phyloP scores from a whole-genome alignment of 768 basidiomycete species.

The Lactifluus piperatus region DNA sequence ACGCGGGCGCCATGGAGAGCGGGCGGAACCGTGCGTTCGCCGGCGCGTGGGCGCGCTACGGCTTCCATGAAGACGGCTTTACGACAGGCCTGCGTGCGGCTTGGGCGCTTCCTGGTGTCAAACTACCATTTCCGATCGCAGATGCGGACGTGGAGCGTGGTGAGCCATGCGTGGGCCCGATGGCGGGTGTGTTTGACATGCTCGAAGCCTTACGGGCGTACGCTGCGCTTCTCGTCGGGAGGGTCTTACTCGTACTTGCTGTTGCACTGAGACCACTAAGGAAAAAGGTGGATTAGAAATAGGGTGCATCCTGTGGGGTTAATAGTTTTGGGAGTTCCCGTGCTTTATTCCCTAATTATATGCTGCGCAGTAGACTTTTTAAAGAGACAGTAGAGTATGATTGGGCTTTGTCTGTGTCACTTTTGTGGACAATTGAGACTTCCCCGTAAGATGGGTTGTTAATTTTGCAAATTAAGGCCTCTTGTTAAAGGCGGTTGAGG shows the following conservation, averaged over 20 bases:
- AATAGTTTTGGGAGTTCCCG: too few relatives aligned
- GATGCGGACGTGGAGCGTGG: not conserved
- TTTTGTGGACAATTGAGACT: too few relatives aligned
- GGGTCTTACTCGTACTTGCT: not conserved
- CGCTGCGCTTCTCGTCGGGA: not conserved
- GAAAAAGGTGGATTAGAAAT: not conserved
- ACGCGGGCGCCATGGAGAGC: constrained; percentile 22
- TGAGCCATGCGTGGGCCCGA: not conserved
- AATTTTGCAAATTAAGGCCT: too few relatives aligned
- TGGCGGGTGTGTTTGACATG: not conserved
- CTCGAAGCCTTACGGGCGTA: not conserved
- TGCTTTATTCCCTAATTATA: too few relatives aligned
- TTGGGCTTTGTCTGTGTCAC: too few relatives aligned
- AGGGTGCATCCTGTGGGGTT: too few relatives aligned
- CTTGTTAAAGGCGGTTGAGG: too few relatives aligned
- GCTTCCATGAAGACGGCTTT: constrained; percentile 80
- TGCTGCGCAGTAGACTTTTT: too few relatives aligned
- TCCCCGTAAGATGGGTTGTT: too few relatives aligned
- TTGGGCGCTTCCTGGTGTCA: not conserved
- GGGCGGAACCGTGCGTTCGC: constrained; percentile 53
- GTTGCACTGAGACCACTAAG: not conserved
- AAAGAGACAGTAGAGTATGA: too few relatives aligned
- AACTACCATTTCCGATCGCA: not conserved
- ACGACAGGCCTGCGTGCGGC: constrained; percentile 34
- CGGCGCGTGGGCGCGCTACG: constrained; percentile 68